These are phyloP conservation scores for Fusarium camptoceras DNA, from an alignment of 2,329 filamentous ascomycete species.

Conservation along the genomic window DNA sequence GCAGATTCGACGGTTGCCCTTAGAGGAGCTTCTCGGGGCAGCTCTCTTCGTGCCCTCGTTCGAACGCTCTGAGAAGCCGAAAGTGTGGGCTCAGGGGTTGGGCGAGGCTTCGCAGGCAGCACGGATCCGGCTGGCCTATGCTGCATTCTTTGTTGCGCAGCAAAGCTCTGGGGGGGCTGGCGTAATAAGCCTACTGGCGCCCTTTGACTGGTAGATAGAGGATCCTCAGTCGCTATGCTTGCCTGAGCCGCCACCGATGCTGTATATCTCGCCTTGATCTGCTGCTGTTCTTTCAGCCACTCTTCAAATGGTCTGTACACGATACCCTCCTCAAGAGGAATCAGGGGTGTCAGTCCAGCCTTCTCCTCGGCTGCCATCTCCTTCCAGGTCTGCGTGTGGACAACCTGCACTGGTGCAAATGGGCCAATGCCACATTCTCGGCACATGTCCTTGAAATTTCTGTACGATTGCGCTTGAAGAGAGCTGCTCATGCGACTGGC, in stretches of 20 bases:
- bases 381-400: slow-evolving; percentile 70
- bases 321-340: slow-evolving; percentile 70
- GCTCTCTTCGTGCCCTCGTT: slow-evolving; percentile 46
- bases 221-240: slow-evolving; percentile 51
- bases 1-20: slow-evolving; percentile 42
- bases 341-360: slow-evolving; percentile 71
- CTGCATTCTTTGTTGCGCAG: slow-evolving; percentile 72
- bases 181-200: slow-evolving; percentile 60
- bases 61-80: slow-evolving; percentile 50
- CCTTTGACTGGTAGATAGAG: slow-evolving; percentile 50
- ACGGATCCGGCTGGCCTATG: slow-evolving; percentile 55
- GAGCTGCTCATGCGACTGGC: slow-evolving; percentile 58
- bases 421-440: slow-evolving; percentile 69
- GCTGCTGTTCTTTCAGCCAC: slow-evolving; percentile 66
- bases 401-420: slow-evolving; percentile 59
- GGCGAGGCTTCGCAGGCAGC: slow-evolving; percentile 43
- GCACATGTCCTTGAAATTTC: slow-evolving; percentile 69
- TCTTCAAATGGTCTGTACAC: slow-evolving; percentile 75
- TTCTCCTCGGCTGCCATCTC: slow-evolving; percentile 77
- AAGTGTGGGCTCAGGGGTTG: slow-evolving; percentile 40
- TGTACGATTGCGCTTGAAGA: slow-evolving; percentile 60
- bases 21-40: slow-evolving; percentile 38
- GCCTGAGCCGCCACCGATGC: slow-evolving; percentile 48
- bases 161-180: slow-evolving; percentile 72
- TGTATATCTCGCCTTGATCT: slow-evolving; percentile 50